Percentiles rank a stretch among this genome's conserved stretches.
Evolutionary conservation across 441 rosid genomes (phyloP).

Genomic region (Pelargonium myrrhifolium): DNA sequence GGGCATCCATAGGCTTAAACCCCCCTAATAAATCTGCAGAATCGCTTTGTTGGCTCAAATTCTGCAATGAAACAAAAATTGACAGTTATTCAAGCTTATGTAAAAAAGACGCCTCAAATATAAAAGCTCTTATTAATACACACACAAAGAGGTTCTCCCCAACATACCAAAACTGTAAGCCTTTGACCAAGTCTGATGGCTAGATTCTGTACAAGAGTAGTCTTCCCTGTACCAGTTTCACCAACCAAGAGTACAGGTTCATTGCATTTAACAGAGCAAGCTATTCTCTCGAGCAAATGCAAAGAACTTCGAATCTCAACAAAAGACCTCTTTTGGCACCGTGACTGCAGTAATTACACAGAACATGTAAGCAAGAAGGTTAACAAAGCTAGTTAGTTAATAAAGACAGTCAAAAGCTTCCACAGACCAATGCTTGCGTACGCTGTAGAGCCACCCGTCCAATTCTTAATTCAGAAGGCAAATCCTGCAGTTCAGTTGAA

Average conservation of each 20-base stretch:
- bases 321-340: slow-evolving; percentile 47
- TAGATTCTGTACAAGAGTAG: slow-evolving; percentile 91
- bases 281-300: slow-evolving; percentile 71
- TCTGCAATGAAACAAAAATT: slow-evolving; percentile 44
- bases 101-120: neutral
- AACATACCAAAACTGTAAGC: slow-evolving; percentile 82
- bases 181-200: slow-evolving; percentile 79
- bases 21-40: slow-evolving; percentile 96
- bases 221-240: slow-evolving; percentile 99
- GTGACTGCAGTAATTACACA: slow-evolving; percentile 39
- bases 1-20: slow-evolving; percentile 87
- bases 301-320: slow-evolving; percentile 77
- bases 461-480: slow-evolving; percentile 43
- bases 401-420: slow-evolving; percentile 20
- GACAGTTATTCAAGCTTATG: slow-evolving; percentile 4
- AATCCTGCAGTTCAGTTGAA: slow-evolving; percentile 44
- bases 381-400: slow-evolving; percentile 15
- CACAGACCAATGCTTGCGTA: slow-evolving; percentile 36
- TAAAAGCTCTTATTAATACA: slow-evolving; percentile 15
- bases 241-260: slow-evolving; percentile 98
- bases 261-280: slow-evolving; percentile 70
- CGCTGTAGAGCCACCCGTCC: slow-evolving; percentile 71
- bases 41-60: slow-evolving; percentile 98
- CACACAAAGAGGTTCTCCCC: slow-evolving; percentile 15
- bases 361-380: slow-evolving; percentile 18